Evolutionary conservation across 2,329 filamentous ascomycete genomes (phyloP).

Genomic region (Aspergillus oerlinghausenensis): DNA sequence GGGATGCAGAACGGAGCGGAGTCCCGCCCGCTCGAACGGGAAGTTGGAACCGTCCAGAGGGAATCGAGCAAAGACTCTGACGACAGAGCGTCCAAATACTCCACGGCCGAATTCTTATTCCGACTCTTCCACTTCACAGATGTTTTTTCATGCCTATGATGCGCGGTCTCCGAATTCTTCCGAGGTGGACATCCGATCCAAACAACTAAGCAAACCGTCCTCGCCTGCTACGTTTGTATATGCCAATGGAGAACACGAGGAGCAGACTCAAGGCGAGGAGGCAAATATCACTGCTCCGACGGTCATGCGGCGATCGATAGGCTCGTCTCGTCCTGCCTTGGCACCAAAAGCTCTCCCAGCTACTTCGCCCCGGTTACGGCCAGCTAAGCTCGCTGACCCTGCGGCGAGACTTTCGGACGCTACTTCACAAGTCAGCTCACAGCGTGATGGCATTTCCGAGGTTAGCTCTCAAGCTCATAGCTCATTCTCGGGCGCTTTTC

Average conservation of each 20-base stretch:
- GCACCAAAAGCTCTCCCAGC: slow-evolving; percentile 16
- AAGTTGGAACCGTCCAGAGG: slow-evolving; percentile 28
- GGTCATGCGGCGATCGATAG: slow-evolving; percentile 27
- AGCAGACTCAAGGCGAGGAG: slow-evolving; percentile 15
- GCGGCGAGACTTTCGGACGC: slow-evolving; percentile 22
- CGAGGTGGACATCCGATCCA: slow-evolving; percentile 27
- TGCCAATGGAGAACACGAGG: slow-evolving; percentile 34
- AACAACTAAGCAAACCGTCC: slow-evolving; percentile 20
- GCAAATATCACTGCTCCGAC: slow-evolving; percentile 15
- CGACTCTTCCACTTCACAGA: slow-evolving; percentile 45
- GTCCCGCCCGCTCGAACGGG: slow-evolving; percentile 27
- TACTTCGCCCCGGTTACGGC: slow-evolving; percentile 28
- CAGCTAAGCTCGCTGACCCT: slow-evolving; percentile 25
- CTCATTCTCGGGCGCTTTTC: slow-evolving; percentile 17
- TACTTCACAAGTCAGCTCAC: slow-evolving; percentile 14
- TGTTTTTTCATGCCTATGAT: slow-evolving; percentile 92
- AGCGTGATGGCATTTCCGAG: slow-evolving; percentile 19
- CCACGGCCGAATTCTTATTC: slow-evolving; percentile 33
- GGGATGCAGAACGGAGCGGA: slow-evolving; percentile 30
- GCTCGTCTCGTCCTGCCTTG: slow-evolving; percentile 23
- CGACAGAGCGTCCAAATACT: slow-evolving; percentile 30
- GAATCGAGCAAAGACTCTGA: slow-evolving; percentile 34
- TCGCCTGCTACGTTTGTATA: slow-evolving; percentile 33
- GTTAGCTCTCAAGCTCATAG: slow-evolving; percentile 15
- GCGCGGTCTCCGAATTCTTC: slow-evolving; percentile 51